Evolutionary conservation across 208 protist genomes (phyloP), one percentile per base, ranked within the genome.

Genomic region (Porcisia deanei): DNA sequence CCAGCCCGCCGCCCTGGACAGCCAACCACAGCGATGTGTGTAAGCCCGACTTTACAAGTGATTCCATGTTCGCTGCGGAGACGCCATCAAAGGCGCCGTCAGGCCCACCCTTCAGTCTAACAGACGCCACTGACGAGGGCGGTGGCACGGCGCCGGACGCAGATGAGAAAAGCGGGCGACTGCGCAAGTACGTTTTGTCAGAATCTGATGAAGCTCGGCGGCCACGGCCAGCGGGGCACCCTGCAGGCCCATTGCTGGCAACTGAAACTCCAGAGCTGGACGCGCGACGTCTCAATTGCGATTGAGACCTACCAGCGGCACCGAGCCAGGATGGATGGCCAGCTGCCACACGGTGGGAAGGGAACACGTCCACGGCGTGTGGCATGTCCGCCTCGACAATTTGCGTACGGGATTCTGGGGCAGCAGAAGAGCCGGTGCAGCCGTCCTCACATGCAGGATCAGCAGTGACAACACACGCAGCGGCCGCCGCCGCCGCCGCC

Each of bases 21-120:
- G 82, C 89, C 39, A 88, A 37, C 91, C 91, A 96, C 47, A 93
- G 71, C 6, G 86, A 81, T 20, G 82, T 81, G 78, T 88, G 81
- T 16, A 88, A 68, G 45, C 85, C 88, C 8, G 69, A 78, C 6
- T 61, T 37, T 10, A 73, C 68, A 52, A 88, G 80, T 30, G 58
- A 45, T 6, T 47, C 64, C 77, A 90, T 77, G 77, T 84, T 85
- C 52, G 83, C 79, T 66, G 75, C 52, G 37, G 64, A 60, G 55
- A 71, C 53, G 22, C 61, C 63, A 47, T 30, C 57, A 18, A 3
- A n/a, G 18, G 68, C 66, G 20, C 45, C 72, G 52, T 30, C 59
- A 34, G 25, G 7, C 25, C 49, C 5, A 9, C 39, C 20, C 76
- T 57, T 22, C 41, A 54, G 25, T 20, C 37, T 18, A 8, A 53